Evolutionary conservation across 768 basidiomycete genomes (phyloP), one percentile per base, ranked within the genome.

Genomic region (Suillus sp.): DNA sequence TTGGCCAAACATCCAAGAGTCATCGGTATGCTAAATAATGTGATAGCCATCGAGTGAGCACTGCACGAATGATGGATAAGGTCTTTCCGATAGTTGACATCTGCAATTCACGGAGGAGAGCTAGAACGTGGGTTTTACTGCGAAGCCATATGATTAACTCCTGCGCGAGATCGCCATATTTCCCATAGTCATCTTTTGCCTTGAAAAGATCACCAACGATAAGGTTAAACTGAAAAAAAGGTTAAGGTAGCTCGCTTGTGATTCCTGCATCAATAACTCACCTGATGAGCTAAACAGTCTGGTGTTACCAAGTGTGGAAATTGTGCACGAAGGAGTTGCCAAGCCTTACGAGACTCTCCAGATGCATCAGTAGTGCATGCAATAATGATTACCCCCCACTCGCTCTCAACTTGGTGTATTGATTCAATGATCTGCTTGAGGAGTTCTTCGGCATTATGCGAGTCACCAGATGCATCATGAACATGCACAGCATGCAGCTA

Each of bases 221-320:
- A 3, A 81, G 75, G 64, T 81, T 80, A 20, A 77, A 69, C 77
- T 80, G 65, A 66, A 63, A 61, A 66, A 61, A 10, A 40, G n/a
- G 16, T 64, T 25, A 64, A 38, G 30, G 20, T 25, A 14, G 5
- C 37, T 58, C 37, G 18, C 20, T 32, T 27, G 20, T 16, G 30
- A 30, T 43, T 57, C n/a, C 16, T 5, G 4, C 18, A 55, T 48
- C n/a, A 42, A 57, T 20, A 22, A 66, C 63, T 4, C 63, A 79
- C 78, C 70, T 80, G 78, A 66, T 81, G 79, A 1, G 74, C 71
- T 60, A 74, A 75, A 59, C 79, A 80, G 60, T 78, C 74, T 10
- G 69, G 72, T 0, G 68, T 64, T n/a, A 80, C 70, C 1, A 80
- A 35, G 20, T 67, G 34, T 2, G 72, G 74, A 35, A 59, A 63